Evolutionary conservation across 108 stramenopile species (phyloP), one percentile per base, ranked within the genome.

Genomic region (Nitzschia palea): DNA sequence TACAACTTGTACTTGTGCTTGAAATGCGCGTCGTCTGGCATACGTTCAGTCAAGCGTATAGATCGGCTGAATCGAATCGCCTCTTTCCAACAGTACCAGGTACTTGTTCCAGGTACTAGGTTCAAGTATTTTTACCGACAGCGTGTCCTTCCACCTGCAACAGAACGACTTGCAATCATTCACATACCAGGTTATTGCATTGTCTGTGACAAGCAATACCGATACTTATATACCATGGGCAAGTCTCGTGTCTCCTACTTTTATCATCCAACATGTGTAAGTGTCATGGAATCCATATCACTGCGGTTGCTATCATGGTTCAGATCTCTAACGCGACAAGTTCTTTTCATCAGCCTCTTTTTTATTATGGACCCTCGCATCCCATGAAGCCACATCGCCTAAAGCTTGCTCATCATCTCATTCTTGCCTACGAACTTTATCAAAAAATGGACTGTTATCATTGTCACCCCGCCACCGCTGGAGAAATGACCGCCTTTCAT

Each of bases 381-480:
- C 98, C 98, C 28, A 99, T 99, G 98, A 99, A 99, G 77, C 95
- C 96, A 40, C 97, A 99, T 77, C 95, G 98, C 53, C 80, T 99
- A 23, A 97, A 96, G 82, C 70, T 99, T 73, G 91, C 99, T 36
- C 99, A 99, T 78, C 97, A 99, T 66, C 87, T 99, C 20, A 84
- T 99, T 14, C 66, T 99, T 25, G 71, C 90, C 23, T 98, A 98
- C 74, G 96, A 97, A 25, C 72, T 99, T 30, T 99, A 98, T 81
- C 89, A 91, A 18, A 77, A 97, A 69, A 97, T 99, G 98, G 97
- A 99, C 31, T 97, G 98, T 67, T 98, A 98, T 79, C 84, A 95
- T 36, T 95, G 94, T 17, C 96, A 96, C 68, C 91, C 93, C 18
- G 96, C 96, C 52, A 85, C 85, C 14, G 81, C 89, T 3, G 74